Evolutionary conservation across 73 alveolate species (phyloP), one percentile per base, ranked within the genome.

Genomic region (Paramecium sonneborni): DNA sequence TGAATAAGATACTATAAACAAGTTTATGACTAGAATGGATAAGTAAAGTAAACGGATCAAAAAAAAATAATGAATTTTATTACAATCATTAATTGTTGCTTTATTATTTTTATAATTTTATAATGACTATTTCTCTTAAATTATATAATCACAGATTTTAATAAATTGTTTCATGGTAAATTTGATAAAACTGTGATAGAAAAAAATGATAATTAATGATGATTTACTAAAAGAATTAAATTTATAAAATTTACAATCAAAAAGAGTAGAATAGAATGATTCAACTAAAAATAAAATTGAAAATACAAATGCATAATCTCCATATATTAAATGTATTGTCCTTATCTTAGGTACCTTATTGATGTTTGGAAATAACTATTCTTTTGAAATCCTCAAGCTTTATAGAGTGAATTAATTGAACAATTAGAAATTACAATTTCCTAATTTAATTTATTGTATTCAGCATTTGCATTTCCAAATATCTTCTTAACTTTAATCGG

Each of bases 311-410:
- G 15, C 10, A 62, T 11, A 62, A 62, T 15, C 39, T 12, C 24
- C 84, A 21, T 32, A 11, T 30, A 43, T 62, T 62, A 62, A 32
- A 62, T 46, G 55, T 28, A 21, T 79, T 41, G 74, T 41, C 21
- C 55, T 79, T 38, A 34, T 79, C 18, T 46, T 79, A 79, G 90
- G 74, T 18, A 37, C 74, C 10, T 5, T 44, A 18, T 43, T 79
- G 24, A 79, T 79, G 90, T 79, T 79, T 79, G 90, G 90, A 39
- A 79, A 79, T 21, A 79, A 79, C 21, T 79, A 39, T 28, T 79
- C 90, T 4, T 79, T 79, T 43, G 90, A 79, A 79, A 79, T 79
- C 90, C 90, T 24, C 20, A 79, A 46, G 90, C 90, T 18, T 46
- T 79, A 10, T 34, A 79, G 15, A 46, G 41, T 18, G 6, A 79